Evolutionary conservation across 441 rosid genomes (phyloP).

Genomic region (Jatropha multifida): DNA sequence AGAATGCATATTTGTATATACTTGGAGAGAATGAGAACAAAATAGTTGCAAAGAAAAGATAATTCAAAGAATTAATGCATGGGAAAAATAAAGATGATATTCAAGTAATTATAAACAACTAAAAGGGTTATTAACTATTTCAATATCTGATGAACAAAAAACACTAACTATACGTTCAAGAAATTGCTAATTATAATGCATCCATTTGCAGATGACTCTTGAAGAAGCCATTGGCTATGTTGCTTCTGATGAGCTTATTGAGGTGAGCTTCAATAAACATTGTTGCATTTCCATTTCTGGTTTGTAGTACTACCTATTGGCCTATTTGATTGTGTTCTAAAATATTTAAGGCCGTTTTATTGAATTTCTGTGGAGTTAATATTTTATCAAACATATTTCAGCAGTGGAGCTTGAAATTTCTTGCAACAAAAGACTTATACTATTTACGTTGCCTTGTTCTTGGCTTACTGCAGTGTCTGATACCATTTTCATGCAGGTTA

Average conservation of each 20-base stretch:
- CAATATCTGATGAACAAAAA: background rate
- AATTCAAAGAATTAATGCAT: background rate
- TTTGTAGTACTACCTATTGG: background rate
- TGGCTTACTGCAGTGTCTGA: background rate
- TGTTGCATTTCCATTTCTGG: background rate
- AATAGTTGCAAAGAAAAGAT: background rate
- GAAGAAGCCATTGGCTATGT: conserved; percentile 98
- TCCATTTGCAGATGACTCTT: conserved; percentile 72
- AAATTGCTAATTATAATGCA: background rate
- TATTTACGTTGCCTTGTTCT: background rate
- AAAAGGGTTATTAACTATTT: background rate
- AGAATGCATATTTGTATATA: too few species aligned
- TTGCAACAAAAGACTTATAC: background rate
- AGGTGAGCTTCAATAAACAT: conserved; percentile 44
- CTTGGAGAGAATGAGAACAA: background rate
- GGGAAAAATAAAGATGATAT: background rate
- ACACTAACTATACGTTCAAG: background rate
- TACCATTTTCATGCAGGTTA: conserved; percentile 54
- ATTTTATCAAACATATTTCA: background rate
- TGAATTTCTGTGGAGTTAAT: too few species aligned
- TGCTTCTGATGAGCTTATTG: conserved; percentile 92
- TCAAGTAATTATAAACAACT: background rate
- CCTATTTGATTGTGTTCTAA: background rate
- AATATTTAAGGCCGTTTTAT: background rate
- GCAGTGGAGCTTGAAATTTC: background rate